These are phyloP conservation scores for Seminavis robusta DNA, from an alignment of 108 stramenopile genomes.

Conservation along the genomic window DNA sequence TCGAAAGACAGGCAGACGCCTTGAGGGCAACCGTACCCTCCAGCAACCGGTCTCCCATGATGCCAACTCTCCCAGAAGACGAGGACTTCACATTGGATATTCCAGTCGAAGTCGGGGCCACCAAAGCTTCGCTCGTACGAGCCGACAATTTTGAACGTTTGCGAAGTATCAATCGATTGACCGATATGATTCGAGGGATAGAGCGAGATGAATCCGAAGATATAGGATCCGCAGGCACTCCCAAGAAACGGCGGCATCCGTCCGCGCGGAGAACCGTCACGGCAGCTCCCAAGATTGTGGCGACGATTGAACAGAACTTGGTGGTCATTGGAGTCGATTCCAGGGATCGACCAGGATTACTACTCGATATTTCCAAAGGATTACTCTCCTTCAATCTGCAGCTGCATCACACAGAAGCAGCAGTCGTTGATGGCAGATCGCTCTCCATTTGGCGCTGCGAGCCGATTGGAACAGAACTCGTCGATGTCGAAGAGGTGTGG, in stretches of 20 bases:
- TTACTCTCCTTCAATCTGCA: slow-evolving; percentile 51
- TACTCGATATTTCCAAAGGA: slow-evolving; percentile 69
- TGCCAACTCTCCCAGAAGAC: no score
- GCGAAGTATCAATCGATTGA: slow-evolving; percentile 62
- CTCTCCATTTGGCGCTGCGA: slow-evolving; percentile 84
- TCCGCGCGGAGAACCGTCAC: background rate
- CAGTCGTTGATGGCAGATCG: slow-evolving; percentile 56
- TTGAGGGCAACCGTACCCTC: no score
- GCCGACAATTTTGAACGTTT: slow-evolving; percentile 50
- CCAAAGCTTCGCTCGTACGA: slow-evolving; percentile 31
- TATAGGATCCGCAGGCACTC: no score
- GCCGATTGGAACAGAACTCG: slow-evolving; percentile 33
- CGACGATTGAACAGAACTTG: slow-evolving; percentile 43
- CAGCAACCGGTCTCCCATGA: no score
- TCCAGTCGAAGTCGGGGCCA: slow-evolving; percentile 28
- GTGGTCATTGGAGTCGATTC: slow-evolving; percentile 60
- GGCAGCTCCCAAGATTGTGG: slow-evolving; percentile 46
- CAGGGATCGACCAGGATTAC: slow-evolving; percentile 53
- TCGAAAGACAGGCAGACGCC: no score
- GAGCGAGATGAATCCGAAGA: slow-evolving; percentile 24
- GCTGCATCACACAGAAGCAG: slow-evolving; percentile 73
- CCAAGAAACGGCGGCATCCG: background rate
- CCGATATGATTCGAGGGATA: slow-evolving; percentile 54
- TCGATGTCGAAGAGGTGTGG: slow-evolving; percentile 68
- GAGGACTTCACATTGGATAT: no score